A percentile compares a stretch with the other conserved stretches of the same genome.
phyloP scores from a whole-genome alignment of 2,329 filamentous ascomycete species.

The Berkeleyomyces rouxiae region DNA sequence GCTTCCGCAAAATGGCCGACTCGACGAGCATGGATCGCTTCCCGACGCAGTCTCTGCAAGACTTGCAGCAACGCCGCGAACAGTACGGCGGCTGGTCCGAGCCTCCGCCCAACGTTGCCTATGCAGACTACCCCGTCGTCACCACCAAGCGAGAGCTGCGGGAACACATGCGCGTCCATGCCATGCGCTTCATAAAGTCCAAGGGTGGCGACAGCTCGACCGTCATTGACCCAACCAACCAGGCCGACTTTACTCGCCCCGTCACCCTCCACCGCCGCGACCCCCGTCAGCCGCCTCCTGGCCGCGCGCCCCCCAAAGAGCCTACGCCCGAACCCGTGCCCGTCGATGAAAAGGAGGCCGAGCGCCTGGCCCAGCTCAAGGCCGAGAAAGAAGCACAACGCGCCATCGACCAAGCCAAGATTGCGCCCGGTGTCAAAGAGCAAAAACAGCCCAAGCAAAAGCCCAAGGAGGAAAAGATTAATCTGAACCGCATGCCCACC shows the following conservation, averaged over 20 bases:
- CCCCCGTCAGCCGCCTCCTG: conserved; percentile 51
- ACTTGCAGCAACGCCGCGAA: conserved; percentile 26
- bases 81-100: conserved; percentile 42
- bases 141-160: conserved; percentile 68
- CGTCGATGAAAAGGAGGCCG: conserved; percentile 40
- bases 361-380: conserved; percentile 50
- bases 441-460: conserved; percentile 39
- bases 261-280: conserved; percentile 82
- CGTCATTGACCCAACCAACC: conserved; percentile 49
- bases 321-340: conserved; percentile 22
- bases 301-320: conserved; percentile 44
- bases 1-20: conserved; percentile 11
- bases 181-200: conserved; percentile 59
- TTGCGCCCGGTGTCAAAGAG: conserved; percentile 63
- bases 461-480: conserved; percentile 69
- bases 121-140: conserved; percentile 49
- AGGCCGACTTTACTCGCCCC: conserved; percentile 70
- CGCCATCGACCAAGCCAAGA: conserved; percentile 77
- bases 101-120: conserved; percentile 30
- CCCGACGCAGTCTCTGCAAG: conserved; percentile 7
- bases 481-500: conserved; percentile 66
- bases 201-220: conserved; percentile 34
- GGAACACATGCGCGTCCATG: conserved; percentile 68
- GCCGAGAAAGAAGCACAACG: conserved; percentile 73
- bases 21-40: conserved; percentile 3